phyloP scores from a whole-genome alignment of 2,329 filamentous ascomycete species.

The Triangularia setosa region DNA sequence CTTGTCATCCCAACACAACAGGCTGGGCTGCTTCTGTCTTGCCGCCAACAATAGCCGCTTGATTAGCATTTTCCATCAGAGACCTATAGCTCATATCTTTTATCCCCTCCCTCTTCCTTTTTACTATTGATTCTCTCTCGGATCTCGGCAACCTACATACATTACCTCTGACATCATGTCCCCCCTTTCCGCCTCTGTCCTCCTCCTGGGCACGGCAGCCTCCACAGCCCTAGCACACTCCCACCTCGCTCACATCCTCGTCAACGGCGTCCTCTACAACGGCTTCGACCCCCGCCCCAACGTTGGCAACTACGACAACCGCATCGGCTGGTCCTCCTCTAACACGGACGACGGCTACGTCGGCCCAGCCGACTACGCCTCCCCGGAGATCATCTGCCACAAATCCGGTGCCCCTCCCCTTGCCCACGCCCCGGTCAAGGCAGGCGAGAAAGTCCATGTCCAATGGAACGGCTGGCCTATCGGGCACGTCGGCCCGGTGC shows the following conservation, averaged over 20 bases:
- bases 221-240: constrained; percentile 26
- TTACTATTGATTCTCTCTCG: neutral
- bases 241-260: constrained; percentile 34
- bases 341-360: constrained; percentile 52
- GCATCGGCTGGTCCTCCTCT: constrained; percentile 52
- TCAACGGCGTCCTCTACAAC: constrained; percentile 43
- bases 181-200: constrained; percentile 6
- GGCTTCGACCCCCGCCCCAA: constrained; percentile 36
- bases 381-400: constrained; percentile 60
- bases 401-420: constrained; percentile 48
- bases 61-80: neutral
- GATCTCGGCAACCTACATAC: neutral
- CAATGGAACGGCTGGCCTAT: constrained; percentile 62
- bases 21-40: neutral
- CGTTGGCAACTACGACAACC: constrained; percentile 19
- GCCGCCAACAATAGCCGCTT: neutral
- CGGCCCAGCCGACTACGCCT: constrained; percentile 41
- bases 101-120: neutral
- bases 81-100: neutral
- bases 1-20: neutral
- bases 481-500: constrained; percentile 42
- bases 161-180: constrained; percentile 9
- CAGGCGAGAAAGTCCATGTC: constrained; percentile 53
- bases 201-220: constrained; percentile 10
- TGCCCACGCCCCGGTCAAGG: constrained; percentile 50